Evolutionary conservation across 306 rosid genomes (phyloP).

Genomic region (Trichosanthes truncata): DNA sequence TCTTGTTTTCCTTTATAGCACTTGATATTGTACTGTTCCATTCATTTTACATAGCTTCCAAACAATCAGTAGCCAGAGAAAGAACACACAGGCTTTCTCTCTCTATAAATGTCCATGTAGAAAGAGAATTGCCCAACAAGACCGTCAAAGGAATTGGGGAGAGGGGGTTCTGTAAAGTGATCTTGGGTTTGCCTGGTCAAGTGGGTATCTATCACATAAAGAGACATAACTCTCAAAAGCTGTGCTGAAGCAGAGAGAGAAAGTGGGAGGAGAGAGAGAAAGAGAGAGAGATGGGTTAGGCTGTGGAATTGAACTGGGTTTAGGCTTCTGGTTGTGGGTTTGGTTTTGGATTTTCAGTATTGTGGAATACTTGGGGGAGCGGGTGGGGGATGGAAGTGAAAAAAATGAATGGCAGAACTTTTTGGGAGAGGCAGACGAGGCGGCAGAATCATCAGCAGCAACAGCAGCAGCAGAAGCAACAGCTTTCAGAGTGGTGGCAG

Average conservation of each 20-base stretch:
- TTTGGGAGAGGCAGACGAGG: conserved; percentile 10
- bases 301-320: conserved; percentile 4
- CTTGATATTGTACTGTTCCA: conserved; percentile 7
- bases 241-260: background rate
- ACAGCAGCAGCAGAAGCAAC: background rate
- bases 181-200: conserved; percentile 11
- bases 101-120: background rate
- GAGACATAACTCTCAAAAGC: conserved; percentile 10
- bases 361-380: background rate
- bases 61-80: background rate
- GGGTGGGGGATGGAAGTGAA: conserved; percentile 8
- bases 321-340: background rate
- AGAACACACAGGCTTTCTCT: background rate
- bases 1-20: background rate
- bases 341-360: conserved; percentile 2
- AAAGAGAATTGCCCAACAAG: background rate
- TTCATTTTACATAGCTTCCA: conserved; percentile 1
- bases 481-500: conserved; percentile 11
- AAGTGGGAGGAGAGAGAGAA: background rate
- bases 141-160: background rate
- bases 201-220: conserved; percentile 10
- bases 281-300: conserved; percentile 15
- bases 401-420: conserved; percentile 11
- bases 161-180: conserved; percentile 1
- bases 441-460: background rate